Base-by-base conservation (phyloP, 768 basidiomycete genomes). In the Amylocystis lapponica region DNA sequence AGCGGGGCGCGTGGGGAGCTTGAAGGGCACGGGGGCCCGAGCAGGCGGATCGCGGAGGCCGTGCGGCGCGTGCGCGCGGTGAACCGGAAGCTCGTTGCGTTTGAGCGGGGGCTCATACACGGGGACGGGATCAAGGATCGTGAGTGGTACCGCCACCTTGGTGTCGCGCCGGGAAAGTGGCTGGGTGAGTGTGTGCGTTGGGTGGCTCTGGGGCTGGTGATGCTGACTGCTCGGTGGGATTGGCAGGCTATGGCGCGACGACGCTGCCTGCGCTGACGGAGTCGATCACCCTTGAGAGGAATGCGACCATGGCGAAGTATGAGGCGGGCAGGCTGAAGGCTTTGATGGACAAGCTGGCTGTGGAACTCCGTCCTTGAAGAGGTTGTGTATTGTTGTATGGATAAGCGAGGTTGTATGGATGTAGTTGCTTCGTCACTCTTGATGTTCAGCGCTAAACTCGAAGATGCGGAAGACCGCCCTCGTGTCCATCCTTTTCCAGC, bases 91-190 rank as follows among this genome's bases (percentile, higher is more conserved):
- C 65, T 90, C n/a, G 63, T 70, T 10, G 63, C 67, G 6, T 89
- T 90, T 51, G 88, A 91, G 59, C 76, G 75, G 37, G 88, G 89
- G 1, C 88, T 95, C 60, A 83, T 93, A 47, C 79, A 78, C 5
- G 68, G 83, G 54, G 79, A 68, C 13, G 92, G 91, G 0, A 79
- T 92, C 49, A 80, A 80, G 51, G 79, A 82, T 41, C 72, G 86
- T 25, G 83, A 88, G 58, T 94, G 91, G 91, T 95, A 86, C 59
- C 79, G 70, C 55, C 84, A 92, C 63, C 72, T 91, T 13, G 90
- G 76, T 36, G 86, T 91, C 32, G 88, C 91, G 3, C 91, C 92
- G 23, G 91, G 90, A 29, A 82, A 87, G 61, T 83, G 83, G 79
- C 78, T 84, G 30, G 83, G 85, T 86, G 51, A 52, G 74, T 63